Conservation (phyloP, 768 basidiomycete species). For the Pholiota molesta region DNA sequence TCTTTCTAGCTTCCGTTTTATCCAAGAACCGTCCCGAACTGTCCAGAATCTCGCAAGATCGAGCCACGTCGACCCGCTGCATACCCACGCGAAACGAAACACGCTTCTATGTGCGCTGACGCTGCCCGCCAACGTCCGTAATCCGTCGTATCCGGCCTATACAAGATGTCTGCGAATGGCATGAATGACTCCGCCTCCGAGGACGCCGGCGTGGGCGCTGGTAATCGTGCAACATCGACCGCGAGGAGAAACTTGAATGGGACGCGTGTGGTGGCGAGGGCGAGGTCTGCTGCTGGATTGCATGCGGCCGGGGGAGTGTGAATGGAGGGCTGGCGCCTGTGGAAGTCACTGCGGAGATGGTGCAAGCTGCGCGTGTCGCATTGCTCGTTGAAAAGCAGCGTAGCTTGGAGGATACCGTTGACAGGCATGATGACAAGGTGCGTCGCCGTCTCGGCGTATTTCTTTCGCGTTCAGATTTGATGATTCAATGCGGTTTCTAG, state of each 20-base stretch:
- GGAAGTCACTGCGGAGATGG: slow-evolving; percentile 22
- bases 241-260: not conserved
- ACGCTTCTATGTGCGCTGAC: slow-evolving; percentile 2
- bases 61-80: slow-evolving; percentile 20
- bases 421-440: slow-evolving; percentile 76
- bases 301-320: not conserved
- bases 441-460: slow-evolving; percentile 31
- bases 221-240: not conserved
- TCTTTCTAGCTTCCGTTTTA: slow-evolving; percentile 25
- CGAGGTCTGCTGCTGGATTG: not conserved
- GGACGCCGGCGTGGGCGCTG: not conserved
- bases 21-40: slow-evolving; percentile 67
- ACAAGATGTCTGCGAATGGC: not conserved
- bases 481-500: slow-evolving; percentile 34
- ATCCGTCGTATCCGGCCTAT: not conserved
- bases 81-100: slow-evolving; percentile 18
- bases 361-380: slow-evolving; percentile 41
- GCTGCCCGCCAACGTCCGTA: not conserved
- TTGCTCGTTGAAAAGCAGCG: slow-evolving; percentile 62
- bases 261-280: not conserved
- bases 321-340: not conserved
- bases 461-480: slow-evolving; percentile 7
- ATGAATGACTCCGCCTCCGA: not conserved
- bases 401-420: slow-evolving; percentile 59
- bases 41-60: slow-evolving; percentile 71